These are phyloP conservation scores for Crucihimalaya himalaica DNA, from an alignment of 345 rosid species.

Conservation along the genomic window DNA sequence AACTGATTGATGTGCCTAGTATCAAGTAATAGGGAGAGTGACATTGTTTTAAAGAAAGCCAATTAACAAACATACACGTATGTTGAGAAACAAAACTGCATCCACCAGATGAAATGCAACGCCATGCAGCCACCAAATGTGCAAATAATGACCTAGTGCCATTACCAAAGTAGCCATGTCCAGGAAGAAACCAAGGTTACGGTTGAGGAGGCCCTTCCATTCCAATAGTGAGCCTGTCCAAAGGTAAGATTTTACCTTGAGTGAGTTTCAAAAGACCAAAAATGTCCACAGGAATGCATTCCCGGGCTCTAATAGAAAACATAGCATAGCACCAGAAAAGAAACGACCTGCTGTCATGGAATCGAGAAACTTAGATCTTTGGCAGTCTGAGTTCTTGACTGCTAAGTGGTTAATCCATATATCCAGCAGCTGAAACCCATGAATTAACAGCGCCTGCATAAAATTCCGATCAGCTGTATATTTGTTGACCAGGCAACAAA, in stretches of 20 bases:
- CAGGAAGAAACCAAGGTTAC: conserved; percentile 88
- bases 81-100: conserved; percentile 83
- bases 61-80: conserved; percentile 65
- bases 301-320: not conserved
- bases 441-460: conserved; percentile 81
- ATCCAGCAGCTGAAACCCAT: conserved; percentile 92
- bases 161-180: conserved; percentile 90
- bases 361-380: conserved; percentile 63
- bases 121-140: conserved; percentile 97
- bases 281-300: conserved; percentile 3
- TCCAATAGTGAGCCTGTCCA: conserved; percentile 81
- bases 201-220: conserved; percentile 89
- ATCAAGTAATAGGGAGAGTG: not conserved
- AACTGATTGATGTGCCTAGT: conserved; percentile 6
- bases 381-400: conserved; percentile 58
- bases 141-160: conserved; percentile 91
- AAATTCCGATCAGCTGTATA: conserved; percentile 11
- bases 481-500: conserved; percentile 10
- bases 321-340: conserved; percentile 17
- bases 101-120: conserved; percentile 94
- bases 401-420: conserved; percentile 81
- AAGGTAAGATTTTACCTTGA: conserved; percentile 19
- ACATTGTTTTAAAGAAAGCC: not conserved
- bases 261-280: conserved; percentile 9
- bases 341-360: conserved; percentile 65